A percentile compares a stretch with the other conserved stretches of the same genome.
These are phyloP conservation scores for Chalciporus piperatus DNA, from an alignment of 768 basidiomycete species.

Conservation along the genomic window DNA sequence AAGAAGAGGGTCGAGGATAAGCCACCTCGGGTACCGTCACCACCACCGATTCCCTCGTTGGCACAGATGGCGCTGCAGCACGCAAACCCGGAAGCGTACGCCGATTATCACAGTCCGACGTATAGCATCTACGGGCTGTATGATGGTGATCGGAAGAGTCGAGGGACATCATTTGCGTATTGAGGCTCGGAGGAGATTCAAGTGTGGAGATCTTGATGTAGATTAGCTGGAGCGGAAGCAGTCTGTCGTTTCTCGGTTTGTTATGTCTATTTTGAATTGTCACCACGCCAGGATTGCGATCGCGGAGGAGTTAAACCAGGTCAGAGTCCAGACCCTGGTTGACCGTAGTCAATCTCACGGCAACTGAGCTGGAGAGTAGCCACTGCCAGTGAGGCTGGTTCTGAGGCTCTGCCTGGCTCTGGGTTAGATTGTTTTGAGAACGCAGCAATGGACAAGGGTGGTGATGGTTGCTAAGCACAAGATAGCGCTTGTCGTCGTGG, in stretches of 20 bases:
- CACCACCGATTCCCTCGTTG: slow-evolving; percentile 68
- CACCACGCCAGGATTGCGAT: neutral
- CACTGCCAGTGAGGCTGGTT: too few species aligned
- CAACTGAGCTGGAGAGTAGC: too few species aligned
- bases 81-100: slow-evolving; percentile 57
- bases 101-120: slow-evolving; percentile 73
- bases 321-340: too few species aligned
- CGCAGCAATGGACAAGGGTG: too few species aligned
- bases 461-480: neutral
- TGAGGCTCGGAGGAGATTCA: slow-evolving; percentile 7
- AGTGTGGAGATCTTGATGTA: slow-evolving; percentile 9
- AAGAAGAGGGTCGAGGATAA: slow-evolving; percentile 48
- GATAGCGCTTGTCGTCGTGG: too few species aligned
- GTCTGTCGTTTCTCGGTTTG: slow-evolving; percentile 10
- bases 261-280: slow-evolving; percentile 1
- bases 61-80: slow-evolving; percentile 73
- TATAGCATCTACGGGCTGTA: slow-evolving; percentile 82
- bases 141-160: slow-evolving; percentile 58
- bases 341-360: too few species aligned
- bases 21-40: slow-evolving; percentile 79
- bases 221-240: neutral
- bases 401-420: too few species aligned
- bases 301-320: neutral
- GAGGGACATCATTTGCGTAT: slow-evolving; percentile 25
- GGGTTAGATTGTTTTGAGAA: neutral